A percentile compares a stretch with the other conserved stretches of the same genome.
Evolutionary conservation across 176 grass and related monocot genomes (phyloP).

Genomic region (Oryza nivara): DNA sequence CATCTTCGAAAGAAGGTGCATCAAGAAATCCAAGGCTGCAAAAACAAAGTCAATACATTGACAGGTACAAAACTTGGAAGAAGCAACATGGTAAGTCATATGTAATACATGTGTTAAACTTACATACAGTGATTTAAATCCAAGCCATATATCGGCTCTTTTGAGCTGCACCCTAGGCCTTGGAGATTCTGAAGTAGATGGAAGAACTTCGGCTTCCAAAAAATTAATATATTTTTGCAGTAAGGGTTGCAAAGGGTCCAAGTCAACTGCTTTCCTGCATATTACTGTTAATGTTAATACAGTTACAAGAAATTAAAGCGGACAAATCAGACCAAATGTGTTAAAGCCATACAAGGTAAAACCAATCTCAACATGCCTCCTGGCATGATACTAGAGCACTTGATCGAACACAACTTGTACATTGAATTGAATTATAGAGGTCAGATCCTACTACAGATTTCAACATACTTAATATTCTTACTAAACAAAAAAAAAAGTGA

Average conservation of each 20-base stretch:
- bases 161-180: slow-evolving; percentile 88
- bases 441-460: slow-evolving; percentile 14
- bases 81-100: slow-evolving; percentile 14
- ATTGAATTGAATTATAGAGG: slow-evolving; percentile 17
- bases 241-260: slow-evolving; percentile 89
- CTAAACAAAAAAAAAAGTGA: slow-evolving; percentile 28
- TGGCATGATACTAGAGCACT: slow-evolving; percentile 32
- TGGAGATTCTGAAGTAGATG: slow-evolving; percentile 56
- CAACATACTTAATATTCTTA: slow-evolving; percentile 21
- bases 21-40: slow-evolving; percentile 95
- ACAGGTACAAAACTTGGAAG: slow-evolving; percentile 6
- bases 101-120: slow-evolving; percentile 51
- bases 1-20: slow-evolving; percentile 89
- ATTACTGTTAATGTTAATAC: slow-evolving; percentile 27
- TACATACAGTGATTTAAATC: slow-evolving; percentile 99
- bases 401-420: slow-evolving; percentile 14
- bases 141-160: slow-evolving; percentile 88
- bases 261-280: slow-evolving; percentile 71
- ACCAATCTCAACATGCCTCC: slow-evolving; percentile 6
- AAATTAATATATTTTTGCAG: slow-evolving; percentile 80
- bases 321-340: slow-evolving; percentile 26
- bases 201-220: slow-evolving; percentile 77
- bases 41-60: slow-evolving; percentile 42
- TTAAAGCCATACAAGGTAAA: neutral
- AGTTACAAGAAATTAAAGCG: slow-evolving; percentile 30